phyloP scores from a whole-genome alignment of 78 protist genomes.

The slime mould (Dictyostelium discoideum) region DNA sequence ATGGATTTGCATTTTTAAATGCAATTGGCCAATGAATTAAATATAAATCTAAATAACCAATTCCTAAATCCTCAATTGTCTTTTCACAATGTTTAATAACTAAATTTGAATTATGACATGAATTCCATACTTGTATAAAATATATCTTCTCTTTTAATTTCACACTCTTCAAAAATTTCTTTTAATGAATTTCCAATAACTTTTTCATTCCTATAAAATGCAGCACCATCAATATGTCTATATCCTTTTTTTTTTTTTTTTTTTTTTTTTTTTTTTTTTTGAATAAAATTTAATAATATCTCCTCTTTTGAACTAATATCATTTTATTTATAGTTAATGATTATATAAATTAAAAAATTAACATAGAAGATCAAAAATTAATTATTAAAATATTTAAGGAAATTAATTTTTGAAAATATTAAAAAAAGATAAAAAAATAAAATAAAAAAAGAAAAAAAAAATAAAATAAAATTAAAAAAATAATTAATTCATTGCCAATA shows the following conservation, averaged over 20 bases:
- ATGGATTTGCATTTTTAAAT: neutral
- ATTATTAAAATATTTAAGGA: too few species aligned
- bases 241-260: neutral
- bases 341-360: too few species aligned
- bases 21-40: conserved; percentile 87
- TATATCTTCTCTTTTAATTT: conserved; percentile 73
- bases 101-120: conserved; percentile 9
- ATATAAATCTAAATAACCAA: conserved; percentile 78
- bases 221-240: conserved; percentile 82
- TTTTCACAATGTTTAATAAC: conserved; percentile 58
- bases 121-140: conserved; percentile 49
- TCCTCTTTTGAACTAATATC: too few species aligned
- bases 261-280: too few species aligned
- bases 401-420: too few species aligned
- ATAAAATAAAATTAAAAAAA: too few species aligned
- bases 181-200: conserved; percentile 77
- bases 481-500: too few species aligned
- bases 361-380: too few species aligned
- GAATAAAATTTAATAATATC: too few species aligned
- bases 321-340: too few species aligned
- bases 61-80: conserved; percentile 20
- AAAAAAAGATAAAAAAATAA: too few species aligned
- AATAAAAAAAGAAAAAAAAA: too few species aligned
- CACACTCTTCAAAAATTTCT: conserved; percentile 16
- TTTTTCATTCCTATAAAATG: conserved; percentile 36